Conservation (phyloP, 140 eudicot species). For the Erigeron philadelphicus region DNA sequence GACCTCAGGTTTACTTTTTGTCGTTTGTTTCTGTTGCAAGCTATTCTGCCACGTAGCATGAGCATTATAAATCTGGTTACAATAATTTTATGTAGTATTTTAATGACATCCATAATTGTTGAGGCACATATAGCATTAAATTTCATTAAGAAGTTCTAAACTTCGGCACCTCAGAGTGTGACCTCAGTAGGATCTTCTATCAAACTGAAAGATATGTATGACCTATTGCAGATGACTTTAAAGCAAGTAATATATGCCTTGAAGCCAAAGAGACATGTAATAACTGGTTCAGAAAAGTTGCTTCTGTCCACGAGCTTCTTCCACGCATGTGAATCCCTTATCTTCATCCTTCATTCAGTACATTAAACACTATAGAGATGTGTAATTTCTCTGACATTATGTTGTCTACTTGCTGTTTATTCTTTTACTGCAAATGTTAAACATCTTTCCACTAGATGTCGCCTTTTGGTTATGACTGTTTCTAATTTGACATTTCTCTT, state of each 20-base stretch:
- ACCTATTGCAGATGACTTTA: constrained; percentile 54
- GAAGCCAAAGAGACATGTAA: constrained; percentile 86
- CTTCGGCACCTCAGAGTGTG: constrained; percentile 3
- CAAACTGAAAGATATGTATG: constrained; percentile 17
- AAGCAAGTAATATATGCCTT: constrained; percentile 45
- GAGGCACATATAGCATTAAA: too few relatives aligned
- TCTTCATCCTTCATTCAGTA: constrained; percentile 19
- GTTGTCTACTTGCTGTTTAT: neutral
- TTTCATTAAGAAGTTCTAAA: neutral
- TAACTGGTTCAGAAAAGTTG: constrained; percentile 87
- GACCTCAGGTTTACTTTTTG: too few relatives aligned
- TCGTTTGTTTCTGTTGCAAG: too few relatives aligned
- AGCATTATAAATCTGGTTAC: too few relatives aligned
- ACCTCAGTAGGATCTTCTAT: neutral
- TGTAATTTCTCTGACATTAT: neutral
- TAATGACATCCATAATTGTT: neutral
- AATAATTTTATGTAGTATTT: neutral
- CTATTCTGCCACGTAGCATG: too few relatives aligned
- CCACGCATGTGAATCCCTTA: constrained; percentile 75
- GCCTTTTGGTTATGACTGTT: neutral
- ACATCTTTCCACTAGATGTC: neutral
- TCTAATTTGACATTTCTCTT: constrained; percentile 28
- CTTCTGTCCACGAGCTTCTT: constrained; percentile 74
- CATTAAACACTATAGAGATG: constrained; percentile 6
- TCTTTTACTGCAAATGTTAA: neutral